Evolutionary conservation across 2,329 filamentous ascomycete species (phyloP), one percentile per base, ranked within the genome.

Genomic region (Hypoxylon sp.): DNA sequence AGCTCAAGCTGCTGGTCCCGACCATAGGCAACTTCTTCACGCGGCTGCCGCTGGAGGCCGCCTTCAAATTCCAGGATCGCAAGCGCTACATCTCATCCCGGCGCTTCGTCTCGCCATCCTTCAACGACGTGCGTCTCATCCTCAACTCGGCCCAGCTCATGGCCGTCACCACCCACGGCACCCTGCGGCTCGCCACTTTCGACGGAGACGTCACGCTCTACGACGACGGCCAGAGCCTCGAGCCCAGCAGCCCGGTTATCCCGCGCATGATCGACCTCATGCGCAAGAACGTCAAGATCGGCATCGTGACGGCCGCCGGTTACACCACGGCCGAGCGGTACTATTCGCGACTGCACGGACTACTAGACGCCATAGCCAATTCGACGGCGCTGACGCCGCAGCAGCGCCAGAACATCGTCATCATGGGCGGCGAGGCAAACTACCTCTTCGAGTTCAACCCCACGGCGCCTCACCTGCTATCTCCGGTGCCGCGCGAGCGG

Each of bases 191-290:
- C 3, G 91, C 97, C 59, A 99, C 96, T 0, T 99, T 99, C 78
- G 96, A 99, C 80, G 96, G 96, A 80, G 96, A 99, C 81, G 94
- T 99, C 55, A 99, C 96, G 0, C 86, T 99, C 22, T 99, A 99
- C 79, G 92, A 94, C 63, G 92, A 99, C 76, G 96, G 96, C 11
- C 87, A 94, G 74, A 93, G 89, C 70, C 85, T 99, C 8, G 89
- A 91, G 60, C 84, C 90, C 0, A 85, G 88, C 14, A 97, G 92
- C 78, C 92, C 94, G 0, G 89, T 97, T 14, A 94, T 98, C 58
- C 83, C 86, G 1, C 83, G 86, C 29, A 84, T 91, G 39, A 78
- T 91, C 17, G 90, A 90, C 68, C 89, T 99, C 14, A 87, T 99
- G 73, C 86, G 85, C 51, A 90, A 90, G 72, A 91, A 92, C 67